Evolutionary conservation across 352 stramenopile genomes (phyloP).

Genomic region (Albugo candida): DNA sequence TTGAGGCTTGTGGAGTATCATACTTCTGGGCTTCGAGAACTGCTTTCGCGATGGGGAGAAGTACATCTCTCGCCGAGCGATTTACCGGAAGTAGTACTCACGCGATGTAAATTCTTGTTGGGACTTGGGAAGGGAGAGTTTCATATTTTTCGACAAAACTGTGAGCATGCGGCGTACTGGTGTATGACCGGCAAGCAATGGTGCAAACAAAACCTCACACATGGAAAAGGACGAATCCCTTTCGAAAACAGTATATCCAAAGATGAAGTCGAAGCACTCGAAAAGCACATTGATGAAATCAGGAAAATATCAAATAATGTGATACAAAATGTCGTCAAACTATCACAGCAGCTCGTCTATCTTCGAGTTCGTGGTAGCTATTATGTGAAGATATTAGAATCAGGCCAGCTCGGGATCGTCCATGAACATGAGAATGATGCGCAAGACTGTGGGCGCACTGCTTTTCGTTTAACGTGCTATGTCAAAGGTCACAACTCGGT

Average conservation of each 20-base stretch:
- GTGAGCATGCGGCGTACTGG: constrained; percentile 72
- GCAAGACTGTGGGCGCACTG: constrained; percentile 24
- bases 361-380: constrained; percentile 49
- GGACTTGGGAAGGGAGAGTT: constrained; percentile 62
- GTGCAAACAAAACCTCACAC: constrained; percentile 73
- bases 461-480: constrained; percentile 57
- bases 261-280: constrained; percentile 56
- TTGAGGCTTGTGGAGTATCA: constrained; percentile 73
- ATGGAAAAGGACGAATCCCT: constrained; percentile 41
- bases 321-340: constrained; percentile 39
- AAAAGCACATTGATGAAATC: constrained; percentile 53
- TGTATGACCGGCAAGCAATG: constrained; percentile 80
- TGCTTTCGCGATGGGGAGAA: constrained; percentile 68
- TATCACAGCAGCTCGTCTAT: constrained; percentile 34
- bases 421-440: constrained; percentile 18
- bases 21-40: constrained; percentile 54
- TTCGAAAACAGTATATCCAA: constrained; percentile 56
- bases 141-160: constrained; percentile 79
- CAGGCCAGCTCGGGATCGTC: constrained; percentile 35
- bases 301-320: constrained; percentile 45
- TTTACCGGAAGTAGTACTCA: constrained; percentile 59
- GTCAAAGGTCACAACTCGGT: constrained; percentile 74
- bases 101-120: constrained; percentile 64
- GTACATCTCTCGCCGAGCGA: constrained; percentile 70
- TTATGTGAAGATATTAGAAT: constrained; percentile 31